Percentiles rank a stretch among this genome's conserved stretches.
Conservation (phyloP, 1,284 basidiomycete species). For the Phlebopus sp. region DNA sequence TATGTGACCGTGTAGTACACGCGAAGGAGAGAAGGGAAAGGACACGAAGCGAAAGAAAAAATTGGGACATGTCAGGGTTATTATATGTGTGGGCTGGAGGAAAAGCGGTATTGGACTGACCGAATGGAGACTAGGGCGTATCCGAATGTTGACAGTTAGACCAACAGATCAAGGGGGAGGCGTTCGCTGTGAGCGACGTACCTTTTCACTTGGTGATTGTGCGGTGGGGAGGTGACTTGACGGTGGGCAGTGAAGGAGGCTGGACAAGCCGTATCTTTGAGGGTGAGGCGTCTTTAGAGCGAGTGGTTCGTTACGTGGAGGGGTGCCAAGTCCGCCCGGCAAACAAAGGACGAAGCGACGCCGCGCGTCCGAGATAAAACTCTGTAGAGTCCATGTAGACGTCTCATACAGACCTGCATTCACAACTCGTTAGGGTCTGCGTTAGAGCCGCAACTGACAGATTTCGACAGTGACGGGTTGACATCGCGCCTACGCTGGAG, state of each 20-base stretch:
- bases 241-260: background rate
- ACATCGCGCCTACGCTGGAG: too few species aligned
- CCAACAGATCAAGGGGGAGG: background rate
- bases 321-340: too few species aligned
- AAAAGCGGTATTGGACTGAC: slow-evolving; percentile 3
- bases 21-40: background rate
- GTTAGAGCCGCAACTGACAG: too few species aligned
- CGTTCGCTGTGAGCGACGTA: background rate
- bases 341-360: too few species aligned
- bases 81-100: slow-evolving; percentile 14
- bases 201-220: background rate
- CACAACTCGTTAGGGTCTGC: too few species aligned
- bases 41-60: background rate
- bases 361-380: too few species aligned
- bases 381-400: too few species aligned
- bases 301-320: too few species aligned
- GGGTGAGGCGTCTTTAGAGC: background rate
- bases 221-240: background rate
- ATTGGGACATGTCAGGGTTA: background rate
- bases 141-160: background rate
- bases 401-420: too few species aligned
- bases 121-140: background rate
- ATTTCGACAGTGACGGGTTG: too few species aligned
- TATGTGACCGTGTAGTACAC: too few species aligned
- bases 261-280: background rate